These are phyloP conservation scores for Ustilago curta DNA, from an alignment of 1,284 basidiomycete genomes.

Conservation along the genomic window DNA sequence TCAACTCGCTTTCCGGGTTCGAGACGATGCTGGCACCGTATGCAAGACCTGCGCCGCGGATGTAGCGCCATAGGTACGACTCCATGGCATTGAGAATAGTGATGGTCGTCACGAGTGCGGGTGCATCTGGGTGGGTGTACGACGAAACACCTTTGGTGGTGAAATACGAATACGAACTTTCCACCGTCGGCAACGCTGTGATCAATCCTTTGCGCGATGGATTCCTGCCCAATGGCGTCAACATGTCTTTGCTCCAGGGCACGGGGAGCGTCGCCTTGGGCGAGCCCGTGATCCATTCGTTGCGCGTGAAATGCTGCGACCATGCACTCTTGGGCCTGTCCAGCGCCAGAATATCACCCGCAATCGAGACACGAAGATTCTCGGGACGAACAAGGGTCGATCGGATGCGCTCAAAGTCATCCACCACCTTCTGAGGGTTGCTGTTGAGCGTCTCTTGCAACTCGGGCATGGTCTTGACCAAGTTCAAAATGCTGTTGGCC, in stretches of 20 bases:
- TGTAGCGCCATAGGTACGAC: conserved; percentile 83
- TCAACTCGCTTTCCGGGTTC: conserved; percentile 84
- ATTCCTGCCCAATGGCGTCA: conserved; percentile 80
- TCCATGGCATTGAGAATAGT: conserved; percentile 94
- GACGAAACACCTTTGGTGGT: conserved; percentile 76
- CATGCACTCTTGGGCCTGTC: conserved; percentile 75
- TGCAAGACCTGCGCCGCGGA: conserved; percentile 72
- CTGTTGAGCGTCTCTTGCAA: conserved; percentile 76
- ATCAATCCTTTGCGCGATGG: conserved; percentile 81
- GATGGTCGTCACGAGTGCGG: conserved; percentile 84
- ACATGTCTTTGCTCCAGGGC: conserved; percentile 77
- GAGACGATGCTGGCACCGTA: conserved; percentile 87
- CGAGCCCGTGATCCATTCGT: conserved; percentile 16
- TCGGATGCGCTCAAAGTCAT: conserved; percentile 57
- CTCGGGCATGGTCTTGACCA: conserved; percentile 83
- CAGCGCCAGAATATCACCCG: conserved; percentile 83
- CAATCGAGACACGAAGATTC: conserved; percentile 85
- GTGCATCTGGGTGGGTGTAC: conserved; percentile 79
- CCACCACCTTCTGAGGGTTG: conserved; percentile 53
- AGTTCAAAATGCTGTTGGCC: conserved; percentile 79
- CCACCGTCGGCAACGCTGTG: conserved; percentile 90
- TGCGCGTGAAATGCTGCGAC: conserved; percentile 21
- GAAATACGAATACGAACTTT: conserved; percentile 88
- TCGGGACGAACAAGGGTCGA: conserved; percentile 74
- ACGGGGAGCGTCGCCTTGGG: conserved; percentile 75